phyloP scores from a whole-genome alignment of 106 monocot species.

The Acorus calamus region DNA sequence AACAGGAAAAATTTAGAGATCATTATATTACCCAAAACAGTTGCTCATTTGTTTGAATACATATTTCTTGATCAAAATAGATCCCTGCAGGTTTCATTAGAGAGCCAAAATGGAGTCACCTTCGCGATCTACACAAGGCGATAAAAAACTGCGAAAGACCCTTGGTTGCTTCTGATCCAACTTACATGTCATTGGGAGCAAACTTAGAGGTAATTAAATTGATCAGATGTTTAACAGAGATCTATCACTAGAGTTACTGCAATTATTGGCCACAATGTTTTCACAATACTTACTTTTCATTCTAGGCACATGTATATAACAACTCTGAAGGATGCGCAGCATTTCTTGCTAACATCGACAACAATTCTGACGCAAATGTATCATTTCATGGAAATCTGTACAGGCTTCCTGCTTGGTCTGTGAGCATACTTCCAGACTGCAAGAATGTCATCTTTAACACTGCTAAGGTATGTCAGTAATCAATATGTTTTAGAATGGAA shows the following conservation, averaged over 20 bases:
- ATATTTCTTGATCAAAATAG: background rate
- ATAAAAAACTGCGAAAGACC: constrained; percentile 18
- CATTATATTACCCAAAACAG: too few species aligned
- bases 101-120: constrained; percentile 22
- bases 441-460: constrained; percentile 24
- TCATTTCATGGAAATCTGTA: constrained; percentile 18
- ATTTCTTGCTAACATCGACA: constrained; percentile 25
- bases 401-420: constrained; percentile 25
- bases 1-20: too few species aligned
- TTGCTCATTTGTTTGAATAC: too few species aligned
- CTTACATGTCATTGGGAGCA: constrained; percentile 16
- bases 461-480: constrained; percentile 11
- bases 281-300: background rate
- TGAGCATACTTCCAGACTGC: constrained; percentile 26
- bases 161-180: constrained; percentile 21
- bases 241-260: too few species aligned
- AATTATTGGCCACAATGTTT: background rate
- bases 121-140: constrained; percentile 20
- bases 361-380: constrained; percentile 26
- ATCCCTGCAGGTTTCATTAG: constrained; percentile 18
- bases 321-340: constrained; percentile 20
- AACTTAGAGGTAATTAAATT: constrained; percentile 14
- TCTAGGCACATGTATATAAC: constrained; percentile 19
- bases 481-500: too few species aligned
- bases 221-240: background rate